These are phyloP conservation scores for Microbotryomycetes sp. DNA, from an alignment of 1,284 basidiomycete genomes.

Conservation along the genomic window DNA sequence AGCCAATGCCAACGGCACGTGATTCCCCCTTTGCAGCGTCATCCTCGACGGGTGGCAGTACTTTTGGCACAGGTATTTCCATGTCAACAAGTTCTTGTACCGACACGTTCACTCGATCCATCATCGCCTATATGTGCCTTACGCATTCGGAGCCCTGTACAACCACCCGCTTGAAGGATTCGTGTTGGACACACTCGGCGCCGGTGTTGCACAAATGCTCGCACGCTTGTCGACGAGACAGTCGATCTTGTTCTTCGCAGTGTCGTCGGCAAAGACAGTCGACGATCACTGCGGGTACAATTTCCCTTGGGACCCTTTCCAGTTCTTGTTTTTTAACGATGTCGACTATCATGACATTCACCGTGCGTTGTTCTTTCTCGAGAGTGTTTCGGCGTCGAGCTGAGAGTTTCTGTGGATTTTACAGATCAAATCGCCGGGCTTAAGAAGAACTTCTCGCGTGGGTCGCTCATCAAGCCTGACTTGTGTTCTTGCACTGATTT, in stretches of 20 bases:
- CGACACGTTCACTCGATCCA: constrained; percentile 89
- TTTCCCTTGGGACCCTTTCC: constrained; percentile 48
- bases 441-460: constrained; percentile 83
- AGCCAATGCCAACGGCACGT: neutral
- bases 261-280: constrained; percentile 89
- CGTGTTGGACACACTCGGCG: constrained; percentile 77
- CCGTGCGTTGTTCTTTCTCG: constrained; percentile 59
- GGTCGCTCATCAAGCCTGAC: constrained; percentile 34
- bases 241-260: constrained; percentile 71
- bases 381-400: neutral
- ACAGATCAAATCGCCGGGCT: constrained; percentile 67
- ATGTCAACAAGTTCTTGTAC: constrained; percentile 85
- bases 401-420: neutral
- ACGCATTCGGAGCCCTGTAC: constrained; percentile 94
- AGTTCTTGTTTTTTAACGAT: constrained; percentile 82
- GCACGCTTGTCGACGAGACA: constrained; percentile 65
- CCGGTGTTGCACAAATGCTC: constrained; percentile 63
- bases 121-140: constrained; percentile 93
- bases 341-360: constrained; percentile 98
- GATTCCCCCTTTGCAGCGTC: constrained; percentile 54
- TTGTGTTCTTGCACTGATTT: too few species aligned
- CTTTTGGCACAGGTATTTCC: constrained; percentile 86
- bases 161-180: constrained; percentile 96
- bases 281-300: constrained; percentile 95
- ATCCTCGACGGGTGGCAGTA: constrained; percentile 98